Evolutionary conservation across 352 stramenopile species (phyloP).

Genomic region (Phytopythium montanum): DNA sequence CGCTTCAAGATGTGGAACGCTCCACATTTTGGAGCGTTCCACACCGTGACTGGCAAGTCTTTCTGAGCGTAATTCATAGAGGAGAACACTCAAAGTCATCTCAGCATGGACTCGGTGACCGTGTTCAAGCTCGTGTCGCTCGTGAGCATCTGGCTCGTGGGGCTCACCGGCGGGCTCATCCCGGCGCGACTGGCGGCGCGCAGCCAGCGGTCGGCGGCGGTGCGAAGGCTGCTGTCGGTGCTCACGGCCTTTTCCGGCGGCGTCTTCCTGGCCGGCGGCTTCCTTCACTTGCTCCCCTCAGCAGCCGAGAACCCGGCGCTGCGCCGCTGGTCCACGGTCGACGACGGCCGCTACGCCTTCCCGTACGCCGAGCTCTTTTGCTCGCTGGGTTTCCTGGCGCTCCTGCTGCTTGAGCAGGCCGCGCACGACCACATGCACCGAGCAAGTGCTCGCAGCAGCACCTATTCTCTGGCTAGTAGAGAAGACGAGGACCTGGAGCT

Average conservation of each 20-base stretch:
- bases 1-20: too few relatives aligned
- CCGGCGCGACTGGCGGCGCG: slow-evolving; percentile 41
- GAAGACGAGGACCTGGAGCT: slow-evolving; percentile 35
- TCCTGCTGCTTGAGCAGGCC: slow-evolving; percentile 65
- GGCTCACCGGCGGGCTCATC: slow-evolving; percentile 47
- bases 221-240: slow-evolving; percentile 30
- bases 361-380: slow-evolving; percentile 81
- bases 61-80: too few relatives aligned
- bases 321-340: slow-evolving; percentile 54
- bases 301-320: slow-evolving; percentile 71
- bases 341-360: slow-evolving; percentile 62
- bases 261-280: slow-evolving; percentile 75
- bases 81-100: too few relatives aligned
- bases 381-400: slow-evolving; percentile 60
- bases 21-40: too few relatives aligned
- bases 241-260: slow-evolving; percentile 71
- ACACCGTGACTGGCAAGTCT: too few relatives aligned
- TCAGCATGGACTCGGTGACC: slow-evolving; percentile 58
- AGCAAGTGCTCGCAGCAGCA: not conserved
- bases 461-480: slow-evolving; percentile 23
- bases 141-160: slow-evolving; percentile 67
- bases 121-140: slow-evolving; percentile 82
- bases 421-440: slow-evolving; percentile 41
- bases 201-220: slow-evolving; percentile 28
- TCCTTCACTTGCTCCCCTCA: slow-evolving; percentile 71